These are phyloP conservation scores for Flaveria sonorensis DNA, from an alignment of 129 eudicot genomes.

Conservation along the genomic window DNA sequence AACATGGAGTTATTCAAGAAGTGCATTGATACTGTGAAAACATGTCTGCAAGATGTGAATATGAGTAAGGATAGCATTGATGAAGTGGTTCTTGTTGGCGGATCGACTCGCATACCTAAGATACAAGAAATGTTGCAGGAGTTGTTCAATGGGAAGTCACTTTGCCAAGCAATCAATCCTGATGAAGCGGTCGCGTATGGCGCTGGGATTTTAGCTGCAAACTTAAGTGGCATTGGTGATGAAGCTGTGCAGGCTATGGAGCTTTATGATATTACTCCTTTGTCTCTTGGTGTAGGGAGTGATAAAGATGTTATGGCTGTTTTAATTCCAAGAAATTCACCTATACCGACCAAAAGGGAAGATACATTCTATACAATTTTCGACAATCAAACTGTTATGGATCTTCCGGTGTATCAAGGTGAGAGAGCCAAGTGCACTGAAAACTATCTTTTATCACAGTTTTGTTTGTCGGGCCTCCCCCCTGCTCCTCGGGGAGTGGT, in stretches of 20 bases:
- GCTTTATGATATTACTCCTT: conserved; percentile 25
- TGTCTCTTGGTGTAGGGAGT: conserved; percentile 26
- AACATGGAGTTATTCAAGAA: conserved; percentile 25
- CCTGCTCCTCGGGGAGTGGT: conserved; percentile 12
- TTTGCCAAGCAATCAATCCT: conserved; percentile 26
- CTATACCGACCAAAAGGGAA: conserved; percentile 28
- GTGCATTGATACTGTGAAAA: conserved; percentile 19
- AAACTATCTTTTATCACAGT: conserved; percentile 19
- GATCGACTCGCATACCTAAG: conserved; percentile 34
- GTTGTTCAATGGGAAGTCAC: conserved; percentile 19
- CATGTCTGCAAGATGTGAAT: background rate
- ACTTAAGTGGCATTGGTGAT: conserved; percentile 23
- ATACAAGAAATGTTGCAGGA: conserved; percentile 30
- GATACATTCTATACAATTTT: background rate
- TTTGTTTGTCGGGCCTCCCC: conserved; percentile 18
- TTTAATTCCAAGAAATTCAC: conserved; percentile 26
- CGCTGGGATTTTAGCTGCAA: conserved; percentile 33
- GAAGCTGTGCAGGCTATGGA: conserved; percentile 28
- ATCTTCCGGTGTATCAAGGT: conserved; percentile 26
- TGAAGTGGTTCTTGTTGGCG: conserved; percentile 38
- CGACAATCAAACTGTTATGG: background rate
- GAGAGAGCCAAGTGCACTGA: conserved; percentile 22
- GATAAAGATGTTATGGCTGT: conserved; percentile 13
- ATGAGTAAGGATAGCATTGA: conserved; percentile 24
- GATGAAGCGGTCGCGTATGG: conserved; percentile 40